Evolutionary conservation across 352 stramenopile genomes (phyloP), one percentile per base, ranked within the genome.

Genomic region (Hyaloperonospora arabidopsidis): DNA sequence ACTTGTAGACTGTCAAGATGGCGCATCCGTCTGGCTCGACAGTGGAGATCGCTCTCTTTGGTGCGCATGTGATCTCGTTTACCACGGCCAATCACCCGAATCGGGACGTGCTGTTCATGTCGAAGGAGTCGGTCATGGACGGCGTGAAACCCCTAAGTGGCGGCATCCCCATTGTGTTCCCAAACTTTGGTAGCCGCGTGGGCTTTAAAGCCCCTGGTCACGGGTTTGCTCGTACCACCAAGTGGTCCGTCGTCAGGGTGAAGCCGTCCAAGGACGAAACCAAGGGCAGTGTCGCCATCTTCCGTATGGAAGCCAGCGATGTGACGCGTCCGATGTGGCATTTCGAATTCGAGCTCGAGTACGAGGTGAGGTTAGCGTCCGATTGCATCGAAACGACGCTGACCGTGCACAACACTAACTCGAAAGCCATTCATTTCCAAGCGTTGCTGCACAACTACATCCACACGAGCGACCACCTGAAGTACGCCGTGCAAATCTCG

Each of bases 371-470:
- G 23, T 63, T 97, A 38, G 63, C 72, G 48, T 60, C 50, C 0
- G 62, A 75, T 28, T 58, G 67, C 22, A 70, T 97, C 12, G 69
- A 71, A 12, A 96, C 79, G 10, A 77, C 63, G 21, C 59, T 97
- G 29, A 61, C 63, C 45, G 76, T 97, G 15, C 72, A 83, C 50
- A 98, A 98, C 82, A 93, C 63, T 28, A 82, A 76, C 43, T 59
- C 57, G 17, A 41, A 39, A 7, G 65, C 79, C 57, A 97, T 97
- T 50, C 56, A 80, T 28, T 97, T 97, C 72, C 90, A 98, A 58
- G 79, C 87, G 40, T 62, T 98, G 25, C 70, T 97, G 23, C 93
- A 98, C 72, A 97, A 91, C 32, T 98, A 98, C 68, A 83, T 96
- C 49, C 64, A 64, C 8, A 76, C 97, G 23, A 67, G 93, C 43